phyloP scores from a whole-genome alignment of 306 rosid species.

The Echinosophora koreensis region DNA sequence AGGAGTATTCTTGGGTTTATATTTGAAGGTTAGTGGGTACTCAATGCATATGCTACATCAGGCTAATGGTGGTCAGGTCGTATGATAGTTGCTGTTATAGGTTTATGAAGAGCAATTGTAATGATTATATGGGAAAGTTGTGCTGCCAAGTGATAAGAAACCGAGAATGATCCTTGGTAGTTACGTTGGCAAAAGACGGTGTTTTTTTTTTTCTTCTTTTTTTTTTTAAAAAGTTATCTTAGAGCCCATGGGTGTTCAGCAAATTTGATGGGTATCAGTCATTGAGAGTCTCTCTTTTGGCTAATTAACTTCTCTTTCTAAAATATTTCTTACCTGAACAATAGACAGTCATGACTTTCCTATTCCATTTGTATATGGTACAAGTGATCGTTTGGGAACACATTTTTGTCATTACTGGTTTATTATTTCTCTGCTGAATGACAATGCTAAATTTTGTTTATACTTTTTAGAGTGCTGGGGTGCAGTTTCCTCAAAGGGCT shows the following conservation, averaged over 20 bases:
- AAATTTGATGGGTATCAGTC: not conserved
- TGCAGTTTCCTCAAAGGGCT: conserved; percentile 70
- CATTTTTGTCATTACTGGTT: conserved; percentile 10
- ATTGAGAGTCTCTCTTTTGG: not conserved
- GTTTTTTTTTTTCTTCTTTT: not conserved
- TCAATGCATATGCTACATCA: conserved; percentile 3
- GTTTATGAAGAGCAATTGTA: not conserved
- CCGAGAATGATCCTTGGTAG: not conserved
- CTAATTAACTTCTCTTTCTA: conserved; percentile 3
- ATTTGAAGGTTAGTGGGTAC: not conserved
- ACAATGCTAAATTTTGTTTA: not conserved
- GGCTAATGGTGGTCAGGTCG: not conserved
- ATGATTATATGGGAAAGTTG: not conserved
- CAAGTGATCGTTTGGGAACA: not conserved
- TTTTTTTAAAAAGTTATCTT: too few species aligned
- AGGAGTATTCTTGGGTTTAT: not conserved
- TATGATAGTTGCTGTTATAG: not conserved
- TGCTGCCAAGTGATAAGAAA: not conserved
- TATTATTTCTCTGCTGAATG: conserved; percentile 1
- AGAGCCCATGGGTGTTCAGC: not conserved
- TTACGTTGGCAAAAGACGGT: conserved; percentile 23
- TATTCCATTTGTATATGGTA: not conserved
- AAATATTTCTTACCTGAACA: not conserved
- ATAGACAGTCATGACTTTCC: not conserved
- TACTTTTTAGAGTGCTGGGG: conserved; percentile 66